Percentiles rank a stretch among this genome's conserved stretches.
Conservation (phyloP, 2,329 filamentous ascomycete species). For the Thermomyces lanuginosus region DNA sequence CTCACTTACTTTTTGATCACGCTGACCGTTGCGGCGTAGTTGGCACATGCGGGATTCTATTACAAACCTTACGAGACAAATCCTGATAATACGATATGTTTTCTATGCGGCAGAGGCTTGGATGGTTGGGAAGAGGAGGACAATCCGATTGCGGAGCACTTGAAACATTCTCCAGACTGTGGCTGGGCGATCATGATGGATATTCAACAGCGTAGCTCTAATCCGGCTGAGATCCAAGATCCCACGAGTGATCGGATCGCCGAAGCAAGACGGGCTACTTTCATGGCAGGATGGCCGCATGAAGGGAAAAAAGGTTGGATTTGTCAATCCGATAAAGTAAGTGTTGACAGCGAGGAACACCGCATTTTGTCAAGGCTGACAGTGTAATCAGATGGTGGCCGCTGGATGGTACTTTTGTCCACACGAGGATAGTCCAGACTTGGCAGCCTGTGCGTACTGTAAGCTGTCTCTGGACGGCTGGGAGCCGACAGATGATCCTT, state of each 20-base stretch:
- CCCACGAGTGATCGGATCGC: constrained; percentile 56
- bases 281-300: constrained; percentile 74
- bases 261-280: constrained; percentile 66
- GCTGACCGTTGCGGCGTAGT: constrained; percentile 32
- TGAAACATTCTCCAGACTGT: constrained; percentile 66
- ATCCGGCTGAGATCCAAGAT: constrained; percentile 45
- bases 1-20: constrained; percentile 5
- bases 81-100: constrained; percentile 81
- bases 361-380: neutral
- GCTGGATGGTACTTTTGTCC: constrained; percentile 93
- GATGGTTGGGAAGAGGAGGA: constrained; percentile 88
- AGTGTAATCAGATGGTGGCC: constrained; percentile 51
- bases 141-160: constrained; percentile 66
- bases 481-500: constrained; percentile 82
- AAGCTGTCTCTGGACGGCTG: constrained; percentile 79
- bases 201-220: constrained; percentile 30
- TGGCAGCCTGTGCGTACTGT: constrained; percentile 84
- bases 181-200: constrained; percentile 71
- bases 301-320: constrained; percentile 77
- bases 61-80: constrained; percentile 60
- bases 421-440: constrained; percentile 65
- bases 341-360: no score
- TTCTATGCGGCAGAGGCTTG: constrained; percentile 65
- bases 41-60: constrained; percentile 83
- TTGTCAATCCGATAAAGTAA: constrained; percentile 73